Evolutionary conservation across 2,329 filamentous ascomycete genomes (phyloP).

Genomic region (Pseudogymnoascus pannorum): DNA sequence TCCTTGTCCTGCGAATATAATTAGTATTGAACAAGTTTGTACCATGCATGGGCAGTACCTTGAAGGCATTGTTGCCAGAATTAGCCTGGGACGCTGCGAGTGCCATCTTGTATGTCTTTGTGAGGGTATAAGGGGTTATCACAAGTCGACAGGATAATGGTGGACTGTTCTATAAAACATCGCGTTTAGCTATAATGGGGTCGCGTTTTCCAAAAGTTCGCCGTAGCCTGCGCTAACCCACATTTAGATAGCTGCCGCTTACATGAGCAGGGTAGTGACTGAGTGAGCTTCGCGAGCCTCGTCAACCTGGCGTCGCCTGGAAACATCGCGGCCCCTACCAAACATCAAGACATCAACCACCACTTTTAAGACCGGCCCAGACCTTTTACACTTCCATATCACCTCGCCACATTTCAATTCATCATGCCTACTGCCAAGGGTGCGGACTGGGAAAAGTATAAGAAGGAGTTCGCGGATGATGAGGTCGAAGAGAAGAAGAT

Average conservation of each 20-base stretch:
- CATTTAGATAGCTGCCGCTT: conserved; percentile 14
- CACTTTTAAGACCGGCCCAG: conserved; percentile 2
- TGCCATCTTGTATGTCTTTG: conserved; percentile 38
- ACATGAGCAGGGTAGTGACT: conserved; percentile 6
- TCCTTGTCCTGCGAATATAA: conserved; percentile 64
- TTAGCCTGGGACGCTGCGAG: conserved; percentile 28
- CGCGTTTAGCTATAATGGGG: conserved; percentile 19
- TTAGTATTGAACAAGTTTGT: conserved; percentile 22
- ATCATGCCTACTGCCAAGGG: conserved; percentile 85
- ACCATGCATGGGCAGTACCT: conserved; percentile 36
- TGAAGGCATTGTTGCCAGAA: conserved; percentile 59
- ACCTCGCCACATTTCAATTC: conserved; percentile 31
- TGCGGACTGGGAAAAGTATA: conserved; percentile 96
- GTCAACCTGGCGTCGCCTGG: conserved; percentile 8
- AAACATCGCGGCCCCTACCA: neutral
- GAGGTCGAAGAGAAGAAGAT: conserved; percentile 99
- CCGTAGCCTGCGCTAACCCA: conserved; percentile 16
- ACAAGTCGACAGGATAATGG: conserved; percentile 13
- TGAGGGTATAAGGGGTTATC: conserved; percentile 15
- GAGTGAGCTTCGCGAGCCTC: conserved; percentile 10
- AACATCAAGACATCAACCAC: conserved; percentile 10
- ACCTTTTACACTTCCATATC: neutral
- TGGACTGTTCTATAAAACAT: conserved; percentile 14
- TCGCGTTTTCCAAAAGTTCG: conserved; percentile 19
- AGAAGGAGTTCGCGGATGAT: conserved; percentile 93